A percentile compares a stretch with the other conserved stretches of the same genome.
These are phyloP conservation scores for Erigeron canadensis DNA, from an alignment of 129 eudicot species.

Conservation along the genomic window DNA sequence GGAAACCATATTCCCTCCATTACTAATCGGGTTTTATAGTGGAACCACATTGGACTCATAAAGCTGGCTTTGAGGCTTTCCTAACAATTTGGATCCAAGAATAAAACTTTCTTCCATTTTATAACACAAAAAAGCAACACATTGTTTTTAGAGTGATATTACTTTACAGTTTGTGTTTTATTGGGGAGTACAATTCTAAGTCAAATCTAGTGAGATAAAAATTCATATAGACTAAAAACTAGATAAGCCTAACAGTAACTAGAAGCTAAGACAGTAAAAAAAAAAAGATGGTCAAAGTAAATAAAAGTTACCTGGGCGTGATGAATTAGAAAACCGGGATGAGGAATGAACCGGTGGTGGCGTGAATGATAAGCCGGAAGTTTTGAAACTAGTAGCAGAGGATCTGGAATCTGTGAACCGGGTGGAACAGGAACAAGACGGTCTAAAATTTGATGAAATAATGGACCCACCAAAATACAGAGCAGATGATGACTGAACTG, in stretches of 20 bases:
- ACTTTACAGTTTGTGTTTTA: no score
- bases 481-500: conserved; percentile 32
- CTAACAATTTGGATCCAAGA: no score
- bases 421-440: conserved; percentile 32
- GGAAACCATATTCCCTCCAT: no score
- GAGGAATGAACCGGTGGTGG: conserved; percentile 1
- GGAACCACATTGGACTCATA: no score
- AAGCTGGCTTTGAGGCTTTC: no score
- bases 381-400: conserved; percentile 20
- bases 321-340: not conserved
- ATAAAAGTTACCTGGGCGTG: conserved; percentile 23
- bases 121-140: no score
- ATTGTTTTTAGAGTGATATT: no score
- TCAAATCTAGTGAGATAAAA: not conserved
- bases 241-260: not conserved
- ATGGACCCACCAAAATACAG: conserved; percentile 13
- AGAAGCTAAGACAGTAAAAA: not conserved
- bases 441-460: conserved; percentile 18
- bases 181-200: not conserved
- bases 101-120: no score
- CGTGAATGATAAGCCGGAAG: conserved; percentile 19
- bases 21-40: no score
- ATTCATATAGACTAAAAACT: not conserved
- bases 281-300: conserved; percentile 2
- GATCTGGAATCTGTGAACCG: conserved; percentile 30